Evolutionary conservation across 768 basidiomycete species (phyloP).

Genomic region (Baorangia bicolor): DNA sequence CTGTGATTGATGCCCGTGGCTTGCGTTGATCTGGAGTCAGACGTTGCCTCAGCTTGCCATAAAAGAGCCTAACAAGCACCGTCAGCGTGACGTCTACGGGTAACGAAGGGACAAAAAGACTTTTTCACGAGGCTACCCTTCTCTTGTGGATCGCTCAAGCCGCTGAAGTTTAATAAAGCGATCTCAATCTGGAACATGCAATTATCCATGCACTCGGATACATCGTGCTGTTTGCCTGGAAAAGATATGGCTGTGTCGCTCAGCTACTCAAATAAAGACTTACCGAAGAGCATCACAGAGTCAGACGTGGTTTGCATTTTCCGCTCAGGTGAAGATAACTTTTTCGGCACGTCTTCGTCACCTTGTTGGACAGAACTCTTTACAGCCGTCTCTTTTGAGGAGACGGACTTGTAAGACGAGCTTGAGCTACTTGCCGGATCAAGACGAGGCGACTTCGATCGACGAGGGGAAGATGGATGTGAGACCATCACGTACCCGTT

Average conservation of each 20-base stretch:
- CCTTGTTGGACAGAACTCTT: slow-evolving; percentile 23
- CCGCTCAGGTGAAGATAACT: slow-evolving; percentile 57
- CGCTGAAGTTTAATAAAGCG: slow-evolving; percentile 74
- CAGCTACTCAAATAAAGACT: slow-evolving; percentile 19
- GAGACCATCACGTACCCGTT: slow-evolving; percentile 44
- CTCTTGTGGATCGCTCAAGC: slow-evolving; percentile 38
- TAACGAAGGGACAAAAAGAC: slow-evolving; percentile 37
- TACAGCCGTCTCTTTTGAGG: slow-evolving; percentile 32
- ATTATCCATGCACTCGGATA: slow-evolving; percentile 99
- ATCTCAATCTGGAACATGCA: slow-evolving; percentile 99
- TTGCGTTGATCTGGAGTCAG: slow-evolving; percentile 38
- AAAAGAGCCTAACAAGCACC: slow-evolving; percentile 64
- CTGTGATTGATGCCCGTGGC: slow-evolving; percentile 61
- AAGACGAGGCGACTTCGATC: slow-evolving; percentile 37
- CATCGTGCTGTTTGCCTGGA: slow-evolving; percentile 92
- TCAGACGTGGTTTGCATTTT: slow-evolving; percentile 55
- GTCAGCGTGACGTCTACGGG: not conserved
- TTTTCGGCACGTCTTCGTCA: slow-evolving; percentile 37
- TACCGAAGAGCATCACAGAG: slow-evolving; percentile 91
- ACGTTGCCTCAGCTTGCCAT: slow-evolving; percentile 79
- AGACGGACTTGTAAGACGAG: slow-evolving; percentile 23
- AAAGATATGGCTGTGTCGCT: slow-evolving; percentile 3
- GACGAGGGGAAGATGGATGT: slow-evolving; percentile 35
- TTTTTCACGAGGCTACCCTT: slow-evolving; percentile 84
- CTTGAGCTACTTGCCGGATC: slow-evolving; percentile 30